These are phyloP conservation scores for Daldinia loculata DNA, from an alignment of 495 filamentous ascomycete species.

Conservation along the genomic window DNA sequence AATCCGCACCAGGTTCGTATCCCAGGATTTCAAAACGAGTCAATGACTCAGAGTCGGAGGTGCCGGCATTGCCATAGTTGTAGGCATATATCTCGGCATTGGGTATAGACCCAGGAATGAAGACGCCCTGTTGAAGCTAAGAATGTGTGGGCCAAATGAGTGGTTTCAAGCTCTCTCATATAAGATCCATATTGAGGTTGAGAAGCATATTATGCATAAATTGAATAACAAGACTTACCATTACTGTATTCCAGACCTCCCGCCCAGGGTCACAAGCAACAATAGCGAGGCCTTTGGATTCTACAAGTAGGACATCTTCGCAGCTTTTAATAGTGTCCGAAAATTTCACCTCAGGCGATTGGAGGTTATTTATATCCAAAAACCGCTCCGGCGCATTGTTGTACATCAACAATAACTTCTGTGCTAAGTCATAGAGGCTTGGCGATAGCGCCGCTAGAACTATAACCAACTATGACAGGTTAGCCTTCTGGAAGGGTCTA, in stretches of 20 bases:
- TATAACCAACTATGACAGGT: constrained; percentile 19
- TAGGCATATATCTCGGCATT: constrained; percentile 51
- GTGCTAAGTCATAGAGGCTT: constrained; percentile 18
- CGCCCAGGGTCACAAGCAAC: constrained; percentile 55
- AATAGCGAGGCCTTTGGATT: constrained; percentile 49
- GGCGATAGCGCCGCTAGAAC: constrained; percentile 35
- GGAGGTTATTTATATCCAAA: constrained; percentile 41
- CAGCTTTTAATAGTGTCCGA: constrained; percentile 54
- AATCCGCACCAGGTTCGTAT: constrained; percentile 43
- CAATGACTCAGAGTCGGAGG: constrained; percentile 40
- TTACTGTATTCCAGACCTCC: constrained; percentile 60
- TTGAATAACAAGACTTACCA: constrained; percentile 49
- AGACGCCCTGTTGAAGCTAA: constrained; percentile 34
- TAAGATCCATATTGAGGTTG: not conserved
- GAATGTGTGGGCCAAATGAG: not conserved
- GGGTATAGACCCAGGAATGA: constrained; percentile 35
- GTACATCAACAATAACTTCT: constrained; percentile 22
- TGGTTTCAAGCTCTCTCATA: not conserved
- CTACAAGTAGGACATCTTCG: constrained; percentile 55
- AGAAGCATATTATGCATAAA: not conserved
- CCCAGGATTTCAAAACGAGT: constrained; percentile 46
- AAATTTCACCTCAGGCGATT: constrained; percentile 47
- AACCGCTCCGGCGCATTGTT: constrained; percentile 46
- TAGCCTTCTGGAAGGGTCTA: not conserved
- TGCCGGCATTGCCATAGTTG: constrained; percentile 43